A percentile compares a stretch with the other conserved stretches of the same genome.
phyloP scores from a whole-genome alignment of 129 eudicot species.

The Pseudognaphalium luteoalbum region DNA sequence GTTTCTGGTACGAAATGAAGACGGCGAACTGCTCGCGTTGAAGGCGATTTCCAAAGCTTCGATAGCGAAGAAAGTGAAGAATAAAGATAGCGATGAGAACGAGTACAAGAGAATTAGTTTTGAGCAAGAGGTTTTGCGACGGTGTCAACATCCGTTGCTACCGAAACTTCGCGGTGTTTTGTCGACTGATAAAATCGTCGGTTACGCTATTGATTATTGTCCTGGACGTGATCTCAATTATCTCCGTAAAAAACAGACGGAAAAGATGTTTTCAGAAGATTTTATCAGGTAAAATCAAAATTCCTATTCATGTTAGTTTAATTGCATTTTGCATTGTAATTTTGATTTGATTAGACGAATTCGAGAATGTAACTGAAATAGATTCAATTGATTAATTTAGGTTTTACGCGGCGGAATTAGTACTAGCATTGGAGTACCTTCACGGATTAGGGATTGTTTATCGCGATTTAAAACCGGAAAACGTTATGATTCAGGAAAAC shows the following conservation, averaged over 20 bases:
- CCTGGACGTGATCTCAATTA: conserved; percentile 78
- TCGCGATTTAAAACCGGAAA: conserved; percentile 91
- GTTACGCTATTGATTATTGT: conserved; percentile 93
- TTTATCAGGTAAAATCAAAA: conserved; percentile 54
- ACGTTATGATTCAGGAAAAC: conserved; percentile 77
- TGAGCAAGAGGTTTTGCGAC: conserved; percentile 67
- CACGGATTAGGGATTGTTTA: conserved; percentile 81
- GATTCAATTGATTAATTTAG: conserved; percentile 29
- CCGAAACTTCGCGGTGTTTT: conserved; percentile 76
- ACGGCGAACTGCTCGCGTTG: conserved; percentile 57
- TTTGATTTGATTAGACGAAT: neutral
- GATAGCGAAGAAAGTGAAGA: conserved; percentile 43
- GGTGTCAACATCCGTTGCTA: conserved; percentile 65
- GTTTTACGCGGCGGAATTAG: conserved; percentile 88
- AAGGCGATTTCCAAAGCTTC: conserved; percentile 65
- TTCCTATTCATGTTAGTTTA: neutral
- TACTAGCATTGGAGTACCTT: conserved; percentile 84
- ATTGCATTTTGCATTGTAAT: too few relatives aligned
- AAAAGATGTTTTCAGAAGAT: conserved; percentile 92
- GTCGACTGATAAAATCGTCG: conserved; percentile 62
- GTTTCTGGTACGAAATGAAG: conserved; percentile 53
- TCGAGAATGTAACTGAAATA: neutral
- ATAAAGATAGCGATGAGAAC: conserved; percentile 35
- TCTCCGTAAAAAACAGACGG: conserved; percentile 64
- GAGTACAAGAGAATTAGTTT: conserved; percentile 59